phyloP scores from a whole-genome alignment of 192 early-diverging fungal species.

The Umbelopsis sp. region DNA sequence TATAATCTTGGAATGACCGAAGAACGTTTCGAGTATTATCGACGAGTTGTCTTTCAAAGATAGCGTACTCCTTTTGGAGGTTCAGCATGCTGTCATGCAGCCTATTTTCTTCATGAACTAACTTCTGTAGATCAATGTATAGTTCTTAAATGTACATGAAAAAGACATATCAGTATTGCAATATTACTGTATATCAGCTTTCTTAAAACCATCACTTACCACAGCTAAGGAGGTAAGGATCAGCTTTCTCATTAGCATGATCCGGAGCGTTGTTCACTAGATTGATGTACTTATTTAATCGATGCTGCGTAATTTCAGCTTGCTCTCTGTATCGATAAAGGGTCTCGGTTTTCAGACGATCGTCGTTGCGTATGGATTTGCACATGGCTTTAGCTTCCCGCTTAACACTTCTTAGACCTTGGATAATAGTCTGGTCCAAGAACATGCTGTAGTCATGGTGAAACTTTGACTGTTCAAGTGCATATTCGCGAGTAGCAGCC shows the following conservation, averaged over 20 bases:
- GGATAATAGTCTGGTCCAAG: constrained; percentile 23
- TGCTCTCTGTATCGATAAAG: constrained; percentile 29
- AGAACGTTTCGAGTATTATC: constrained; percentile 24
- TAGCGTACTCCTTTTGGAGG: constrained; percentile 30
- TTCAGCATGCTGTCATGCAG: constrained; percentile 35
- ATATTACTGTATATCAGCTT: background rate
- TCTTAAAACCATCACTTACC: constrained; percentile 17
- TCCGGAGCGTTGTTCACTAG: constrained; percentile 6
- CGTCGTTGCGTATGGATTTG: constrained; percentile 21
- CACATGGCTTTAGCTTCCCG: constrained; percentile 28
- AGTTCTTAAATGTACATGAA: constrained; percentile 8
- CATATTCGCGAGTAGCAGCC: constrained; percentile 27
- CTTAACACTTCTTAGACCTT: constrained; percentile 26
- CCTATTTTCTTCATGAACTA: constrained; percentile 36
- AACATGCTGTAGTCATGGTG: constrained; percentile 31
- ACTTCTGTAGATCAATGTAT: constrained; percentile 19
- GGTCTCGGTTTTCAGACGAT: constrained; percentile 13
- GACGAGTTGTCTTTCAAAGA: constrained; percentile 35
- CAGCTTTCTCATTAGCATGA: background rate
- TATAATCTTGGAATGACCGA: constrained; percentile 27
- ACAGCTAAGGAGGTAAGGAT: constrained; percentile 29
- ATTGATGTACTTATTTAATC: constrained; percentile 24
- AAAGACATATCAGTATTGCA: constrained; percentile 3
- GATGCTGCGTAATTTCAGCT: constrained; percentile 17
- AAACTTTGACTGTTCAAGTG: constrained; percentile 22